Conservation (phyloP, 495 filamentous ascomycete genomes). For the Podospora comata region DNA sequence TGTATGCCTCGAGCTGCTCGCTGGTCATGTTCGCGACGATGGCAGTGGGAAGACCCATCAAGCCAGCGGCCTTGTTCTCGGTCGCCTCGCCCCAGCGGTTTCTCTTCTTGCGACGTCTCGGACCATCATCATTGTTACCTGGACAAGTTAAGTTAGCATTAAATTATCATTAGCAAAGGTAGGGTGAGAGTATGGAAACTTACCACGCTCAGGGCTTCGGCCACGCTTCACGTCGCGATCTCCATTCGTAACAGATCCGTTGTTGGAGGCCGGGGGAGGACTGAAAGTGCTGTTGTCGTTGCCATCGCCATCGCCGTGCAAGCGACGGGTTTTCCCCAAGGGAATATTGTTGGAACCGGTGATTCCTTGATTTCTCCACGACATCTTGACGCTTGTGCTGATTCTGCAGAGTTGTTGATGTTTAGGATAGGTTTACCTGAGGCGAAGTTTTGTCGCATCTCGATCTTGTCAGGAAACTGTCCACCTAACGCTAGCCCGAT, state of each 20-base stretch:
- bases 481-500: slow-evolving; percentile 4
- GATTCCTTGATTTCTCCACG: slow-evolving; percentile 92
- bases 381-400: slow-evolving; percentile 52
- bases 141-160: slow-evolving; percentile 3
- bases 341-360: slow-evolving; percentile 99
- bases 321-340: slow-evolving; percentile 80
- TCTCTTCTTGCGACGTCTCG: slow-evolving; percentile 86
- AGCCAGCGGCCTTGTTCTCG: slow-evolving; percentile 95
- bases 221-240: slow-evolving; percentile 66
- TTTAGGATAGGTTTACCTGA: not conserved
- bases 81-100: slow-evolving; percentile 96
- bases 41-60: slow-evolving; percentile 95
- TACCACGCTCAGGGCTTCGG: slow-evolving; percentile 48
- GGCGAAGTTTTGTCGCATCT: not conserved
- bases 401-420: not conserved
- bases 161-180: not conserved
- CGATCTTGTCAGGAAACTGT: not conserved
- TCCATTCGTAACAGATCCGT: slow-evolving; percentile 22
- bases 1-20: slow-evolving; percentile 96
- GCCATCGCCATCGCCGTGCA: slow-evolving; percentile 63
- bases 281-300: slow-evolving; percentile 32
- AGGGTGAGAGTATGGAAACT: slow-evolving; percentile 7
- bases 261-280: slow-evolving; percentile 14
- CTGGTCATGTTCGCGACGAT: slow-evolving; percentile 96
- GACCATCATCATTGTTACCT: slow-evolving; percentile 62